A percentile compares a stretch with the other conserved stretches of the same genome.
Evolutionary conservation across 371 early-diverging fungal genomes (phyloP).

Genomic region (Nematocida sp.): DNA sequence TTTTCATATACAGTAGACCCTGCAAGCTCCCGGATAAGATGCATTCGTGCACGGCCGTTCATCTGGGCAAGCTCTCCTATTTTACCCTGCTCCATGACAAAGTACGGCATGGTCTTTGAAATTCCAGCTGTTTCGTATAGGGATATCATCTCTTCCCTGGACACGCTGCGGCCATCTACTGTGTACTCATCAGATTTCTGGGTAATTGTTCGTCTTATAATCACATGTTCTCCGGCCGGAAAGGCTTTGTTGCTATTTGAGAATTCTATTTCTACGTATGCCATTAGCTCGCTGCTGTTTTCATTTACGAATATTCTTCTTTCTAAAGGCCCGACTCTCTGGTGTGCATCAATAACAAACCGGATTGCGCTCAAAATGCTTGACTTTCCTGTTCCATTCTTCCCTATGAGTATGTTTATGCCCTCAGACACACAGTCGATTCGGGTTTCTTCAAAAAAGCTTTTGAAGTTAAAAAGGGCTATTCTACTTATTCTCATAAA

Average conservation of each 20-base stretch:
- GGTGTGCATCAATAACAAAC: constrained; percentile 82
- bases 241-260: constrained; percentile 88
- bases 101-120: constrained; percentile 76
- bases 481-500: constrained; percentile 64
- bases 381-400: constrained; percentile 97
- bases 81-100: constrained; percentile 96
- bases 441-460: constrained; percentile 54
- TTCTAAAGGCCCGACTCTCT: constrained; percentile 82
- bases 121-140: constrained; percentile 92
- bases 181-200: constrained; percentile 93
- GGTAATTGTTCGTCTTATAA: constrained; percentile 84
- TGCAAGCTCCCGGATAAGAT: constrained; percentile 89
- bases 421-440: constrained; percentile 46
- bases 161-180: constrained; percentile 80
- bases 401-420: constrained; percentile 73
- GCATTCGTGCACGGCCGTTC: constrained; percentile 81
- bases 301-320: constrained; percentile 85
- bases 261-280: constrained; percentile 91
- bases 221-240: constrained; percentile 79
- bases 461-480: constrained; percentile 66
- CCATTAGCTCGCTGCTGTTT: constrained; percentile 69
- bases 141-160: constrained; percentile 81
- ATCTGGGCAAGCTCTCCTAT: constrained; percentile 86
- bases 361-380: constrained; percentile 95
- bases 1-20: constrained; percentile 94